Conservation (phyloP, 768 basidiomycete species). For the Tephrocybe sp. region DNA sequence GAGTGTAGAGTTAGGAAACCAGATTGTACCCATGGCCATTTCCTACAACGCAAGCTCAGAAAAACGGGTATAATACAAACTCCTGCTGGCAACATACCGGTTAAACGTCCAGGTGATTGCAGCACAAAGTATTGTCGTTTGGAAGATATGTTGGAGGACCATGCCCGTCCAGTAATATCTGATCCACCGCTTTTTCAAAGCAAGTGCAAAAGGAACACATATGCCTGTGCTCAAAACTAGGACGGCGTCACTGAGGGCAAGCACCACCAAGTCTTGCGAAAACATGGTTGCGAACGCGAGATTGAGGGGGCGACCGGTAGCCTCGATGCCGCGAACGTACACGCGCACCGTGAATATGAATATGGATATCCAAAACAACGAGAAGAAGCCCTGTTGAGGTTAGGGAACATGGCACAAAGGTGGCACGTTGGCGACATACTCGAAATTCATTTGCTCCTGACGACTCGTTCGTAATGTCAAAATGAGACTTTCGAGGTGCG, state of each 20-base stretch:
- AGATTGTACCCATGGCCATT: conserved; percentile 98
- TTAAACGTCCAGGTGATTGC: conserved; percentile 92
- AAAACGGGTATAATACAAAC: not conserved
- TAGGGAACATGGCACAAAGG: conserved; percentile 3
- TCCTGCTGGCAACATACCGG: conserved; percentile 39
- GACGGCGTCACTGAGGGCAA: conserved; percentile 81
- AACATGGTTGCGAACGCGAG: conserved; percentile 84
- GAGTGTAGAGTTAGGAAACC: conserved; percentile 87
- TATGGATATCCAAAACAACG: conserved; percentile 90
- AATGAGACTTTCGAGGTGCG: conserved; percentile 78
- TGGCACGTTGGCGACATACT: conserved; percentile 36
- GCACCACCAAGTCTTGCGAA: conserved; percentile 76
- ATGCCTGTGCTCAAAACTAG: conserved; percentile 74
- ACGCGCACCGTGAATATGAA: conserved; percentile 80
- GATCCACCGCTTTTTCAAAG: conserved; percentile 75
- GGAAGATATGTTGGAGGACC: conserved; percentile 76
- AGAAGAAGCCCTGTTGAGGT: conserved; percentile 77
- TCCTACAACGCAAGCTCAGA: conserved; percentile 37
- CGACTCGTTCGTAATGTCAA: conserved; percentile 76
- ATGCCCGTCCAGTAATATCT: conserved; percentile 75
- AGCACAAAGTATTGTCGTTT: conserved; percentile 66
- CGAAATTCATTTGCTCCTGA: conserved; percentile 85
- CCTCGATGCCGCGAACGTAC: conserved; percentile 73
- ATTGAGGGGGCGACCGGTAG: conserved; percentile 74
- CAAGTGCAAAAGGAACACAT: conserved; percentile 83